Evolutionary conservation across 306 rosid species (phyloP).

Genomic region (Trichosanthes truncata): DNA sequence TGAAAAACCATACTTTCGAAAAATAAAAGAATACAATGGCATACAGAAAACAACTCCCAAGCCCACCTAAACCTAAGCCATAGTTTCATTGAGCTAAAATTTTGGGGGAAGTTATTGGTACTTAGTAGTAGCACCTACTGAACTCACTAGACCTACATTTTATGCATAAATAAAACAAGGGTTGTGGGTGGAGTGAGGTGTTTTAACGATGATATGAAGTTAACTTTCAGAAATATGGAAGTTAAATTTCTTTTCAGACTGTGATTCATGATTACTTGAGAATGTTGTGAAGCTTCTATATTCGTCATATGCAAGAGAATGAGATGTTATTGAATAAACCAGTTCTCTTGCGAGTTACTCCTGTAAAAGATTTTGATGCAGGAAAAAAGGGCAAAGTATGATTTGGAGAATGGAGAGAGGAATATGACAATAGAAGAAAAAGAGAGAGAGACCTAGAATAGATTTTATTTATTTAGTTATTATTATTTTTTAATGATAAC

Average conservation of each 20-base stretch:
- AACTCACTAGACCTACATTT: neutral
- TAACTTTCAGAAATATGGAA: neutral
- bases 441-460: neutral
- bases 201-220: neutral
- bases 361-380: neutral
- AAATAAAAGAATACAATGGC: too few relatives aligned
- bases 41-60: too few relatives aligned
- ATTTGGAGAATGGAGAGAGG: neutral
- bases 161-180: neutral
- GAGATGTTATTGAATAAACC: neutral
- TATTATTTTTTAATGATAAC: too few relatives aligned
- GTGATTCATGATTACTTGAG: neutral
- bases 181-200: neutral
- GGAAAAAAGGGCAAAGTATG: neutral
- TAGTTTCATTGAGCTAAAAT: neutral
- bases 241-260: neutral
- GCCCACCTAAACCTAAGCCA: too few relatives aligned
- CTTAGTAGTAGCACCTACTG: neutral
- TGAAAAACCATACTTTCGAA: too few relatives aligned
- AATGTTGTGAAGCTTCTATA: neutral
- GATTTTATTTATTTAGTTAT: too few relatives aligned
- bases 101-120: neutral
- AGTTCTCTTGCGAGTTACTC: neutral
- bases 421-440: neutral
- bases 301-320: neutral